Percentiles rank a stretch among this genome's conserved stretches.
These are phyloP conservation scores for Fusarium succisae DNA, from an alignment of 2,329 filamentous ascomycete genomes.

Conservation along the genomic window DNA sequence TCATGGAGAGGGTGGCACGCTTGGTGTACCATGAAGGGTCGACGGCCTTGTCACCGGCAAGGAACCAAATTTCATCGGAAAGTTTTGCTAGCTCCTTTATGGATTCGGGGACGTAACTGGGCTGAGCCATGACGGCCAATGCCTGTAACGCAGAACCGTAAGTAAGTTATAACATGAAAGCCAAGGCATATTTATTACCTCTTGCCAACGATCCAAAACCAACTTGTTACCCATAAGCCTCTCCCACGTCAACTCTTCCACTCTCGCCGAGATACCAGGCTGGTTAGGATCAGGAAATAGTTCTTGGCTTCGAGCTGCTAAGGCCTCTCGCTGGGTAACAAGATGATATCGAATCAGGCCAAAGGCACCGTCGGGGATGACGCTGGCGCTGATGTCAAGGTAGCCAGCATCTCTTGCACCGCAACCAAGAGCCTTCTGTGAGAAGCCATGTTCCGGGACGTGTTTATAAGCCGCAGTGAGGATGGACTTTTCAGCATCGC, in stretches of 20 bases:
- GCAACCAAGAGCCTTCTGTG: slow-evolving; percentile 73
- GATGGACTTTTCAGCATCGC: slow-evolving; percentile 75
- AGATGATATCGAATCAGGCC: slow-evolving; percentile 84
- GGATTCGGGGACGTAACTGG: slow-evolving; percentile 78
- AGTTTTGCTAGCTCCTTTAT: slow-evolving; percentile 82
- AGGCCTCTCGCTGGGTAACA: slow-evolving; percentile 68
- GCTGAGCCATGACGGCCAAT: slow-evolving; percentile 88
- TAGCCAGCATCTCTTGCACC: slow-evolving; percentile 88
- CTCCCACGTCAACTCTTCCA: slow-evolving; percentile 78
- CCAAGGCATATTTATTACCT: slow-evolving; percentile 63
- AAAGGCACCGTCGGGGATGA: slow-evolving; percentile 83
- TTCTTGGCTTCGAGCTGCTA: slow-evolving; percentile 56
- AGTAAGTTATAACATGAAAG: slow-evolving; percentile 10
- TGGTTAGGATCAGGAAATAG: slow-evolving; percentile 52
- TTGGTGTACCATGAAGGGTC: slow-evolving; percentile 88
- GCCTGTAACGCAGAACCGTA: slow-evolving; percentile 63
- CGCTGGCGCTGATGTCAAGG: slow-evolving; percentile 83
- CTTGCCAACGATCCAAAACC: slow-evolving; percentile 83
- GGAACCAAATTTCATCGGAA: slow-evolving; percentile 91
- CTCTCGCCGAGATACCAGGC: slow-evolving; percentile 67
- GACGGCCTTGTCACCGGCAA: slow-evolving; percentile 82
- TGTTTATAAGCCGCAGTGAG: slow-evolving; percentile 83
- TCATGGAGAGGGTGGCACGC: slow-evolving; percentile 63
- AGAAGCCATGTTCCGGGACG: slow-evolving; percentile 86
- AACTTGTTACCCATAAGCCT: slow-evolving; percentile 78